Conservation (phyloP, 2,329 filamentous ascomycete genomes). For the Pseudophaeomoniella oleicola region DNA sequence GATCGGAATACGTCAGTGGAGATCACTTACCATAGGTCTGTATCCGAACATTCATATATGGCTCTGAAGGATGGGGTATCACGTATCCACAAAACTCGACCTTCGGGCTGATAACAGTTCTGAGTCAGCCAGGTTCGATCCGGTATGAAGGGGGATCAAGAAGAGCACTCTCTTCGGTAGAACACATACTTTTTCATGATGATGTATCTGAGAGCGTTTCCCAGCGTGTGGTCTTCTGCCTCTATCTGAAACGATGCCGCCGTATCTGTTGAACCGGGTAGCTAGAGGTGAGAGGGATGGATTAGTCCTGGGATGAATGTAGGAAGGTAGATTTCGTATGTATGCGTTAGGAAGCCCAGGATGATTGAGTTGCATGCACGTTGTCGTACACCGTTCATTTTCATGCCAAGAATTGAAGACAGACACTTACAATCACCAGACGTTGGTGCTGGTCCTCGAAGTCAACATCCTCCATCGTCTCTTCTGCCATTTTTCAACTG, state of each 20-base stretch:
- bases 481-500: slow-evolving; percentile 23
- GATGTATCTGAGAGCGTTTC: slow-evolving; percentile 84
- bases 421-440: slow-evolving; percentile 44
- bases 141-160: slow-evolving; percentile 1
- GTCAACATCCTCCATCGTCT: slow-evolving; percentile 31
- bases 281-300: slow-evolving; percentile 31
- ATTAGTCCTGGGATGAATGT: not conserved
- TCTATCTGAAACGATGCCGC: slow-evolving; percentile 92
- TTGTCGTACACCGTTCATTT: not conserved
- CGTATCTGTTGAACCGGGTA: slow-evolving; percentile 69
- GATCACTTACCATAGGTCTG: slow-evolving; percentile 73
- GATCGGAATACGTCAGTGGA: not conserved
- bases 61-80: slow-evolving; percentile 90
- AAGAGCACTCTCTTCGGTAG: not conserved
- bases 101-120: slow-evolving; percentile 50
- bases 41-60: slow-evolving; percentile 93
- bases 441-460: slow-evolving; percentile 13
- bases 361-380: too few relatives aligned
- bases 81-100: slow-evolving; percentile 98
- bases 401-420: not conserved
- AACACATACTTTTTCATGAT: slow-evolving; percentile 90
- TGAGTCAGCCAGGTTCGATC: slow-evolving; percentile 1
- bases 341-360: too few relatives aligned
- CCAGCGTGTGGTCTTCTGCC: slow-evolving; percentile 86
- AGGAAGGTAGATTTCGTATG: too few relatives aligned